phyloP scores from a whole-genome alignment of 805 yeast species.

The Monosporozyma solicola region DNA sequence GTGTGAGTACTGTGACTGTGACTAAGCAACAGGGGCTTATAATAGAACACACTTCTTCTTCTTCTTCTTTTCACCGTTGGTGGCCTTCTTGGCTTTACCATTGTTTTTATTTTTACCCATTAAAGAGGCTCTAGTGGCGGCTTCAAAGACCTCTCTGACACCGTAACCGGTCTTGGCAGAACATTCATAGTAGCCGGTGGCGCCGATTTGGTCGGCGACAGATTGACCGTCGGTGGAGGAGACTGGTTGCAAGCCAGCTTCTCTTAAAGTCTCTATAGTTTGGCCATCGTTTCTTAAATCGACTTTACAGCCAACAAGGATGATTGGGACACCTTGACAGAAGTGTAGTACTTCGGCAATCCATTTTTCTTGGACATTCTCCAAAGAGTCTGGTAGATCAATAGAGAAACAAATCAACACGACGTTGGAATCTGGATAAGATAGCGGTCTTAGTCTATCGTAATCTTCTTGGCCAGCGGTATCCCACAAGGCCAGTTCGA shows the following conservation, averaged over 20 bases:
- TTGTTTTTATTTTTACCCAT: constrained; percentile 36
- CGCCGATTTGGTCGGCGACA: constrained; percentile 70
- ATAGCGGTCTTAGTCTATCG: constrained; percentile 82
- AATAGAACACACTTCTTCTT: constrained; percentile 39
- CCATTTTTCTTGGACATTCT: constrained; percentile 93
- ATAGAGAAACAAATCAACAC: constrained; percentile 83
- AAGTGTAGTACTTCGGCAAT: constrained; percentile 86
- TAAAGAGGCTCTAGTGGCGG: constrained; percentile 77
- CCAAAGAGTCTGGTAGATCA: constrained; percentile 84
- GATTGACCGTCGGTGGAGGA: constrained; percentile 44
- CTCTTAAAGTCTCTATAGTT: constrained; percentile 61
- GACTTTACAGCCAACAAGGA: constrained; percentile 83
- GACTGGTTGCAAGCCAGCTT: constrained; percentile 26
- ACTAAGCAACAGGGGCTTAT: constrained; percentile 19
- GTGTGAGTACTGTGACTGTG: too few relatives aligned
- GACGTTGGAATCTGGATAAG: constrained; percentile 88
- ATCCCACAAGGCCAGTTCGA: constrained; percentile 92
- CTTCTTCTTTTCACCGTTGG: constrained; percentile 14
- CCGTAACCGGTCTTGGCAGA: constrained; percentile 88
- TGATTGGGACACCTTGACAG: constrained; percentile 89
- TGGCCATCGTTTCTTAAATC: constrained; percentile 78
- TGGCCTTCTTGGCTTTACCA: constrained; percentile 17
- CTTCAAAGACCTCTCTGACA: constrained; percentile 85
- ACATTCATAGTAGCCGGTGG: constrained; percentile 72
- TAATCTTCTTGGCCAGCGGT: constrained; percentile 98